Evolutionary conservation across 805 yeast genomes (phyloP), one percentile per base, ranked within the genome.

Genomic region (Candida cerambycidarum): DNA sequence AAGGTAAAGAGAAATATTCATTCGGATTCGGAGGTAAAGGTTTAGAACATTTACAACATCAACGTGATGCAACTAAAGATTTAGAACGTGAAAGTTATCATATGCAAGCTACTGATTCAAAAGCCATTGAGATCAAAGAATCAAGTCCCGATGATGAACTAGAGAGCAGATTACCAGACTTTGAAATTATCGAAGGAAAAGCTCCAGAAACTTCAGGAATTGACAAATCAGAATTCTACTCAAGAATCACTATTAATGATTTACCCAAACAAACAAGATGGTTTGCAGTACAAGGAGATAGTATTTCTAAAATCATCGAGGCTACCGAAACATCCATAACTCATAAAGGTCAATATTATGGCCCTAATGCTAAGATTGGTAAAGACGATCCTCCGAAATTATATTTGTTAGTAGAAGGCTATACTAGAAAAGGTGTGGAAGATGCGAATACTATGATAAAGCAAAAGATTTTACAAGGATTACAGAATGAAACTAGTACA

Each of bases 1-100:
- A 67, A 1, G 96, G 95, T 0, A 80, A 82, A 41, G 78, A 67
- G 25, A 83, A 74, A 56, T 71, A 78, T 44, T 75, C 78, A 18
- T 77, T 80, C 42, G 99, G 99, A 0, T 93, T 89, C 67, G 95
- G 97, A 3, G 99, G 99, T 15, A 87, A 46, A 79, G 80, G 45
- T 60, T 72, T 6, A 64, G 93, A 44, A 76, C 76, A 32, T 70
- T 70, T 37, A 5, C 53, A 50, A 32, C 35, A 50, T 32, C 47
- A 45, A 32, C 32, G 53, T 24, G 53, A 50, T 15, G 38, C 13
- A 8, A 69, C 75, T 35, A 67, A 78, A 46, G 68, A 67, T 42
- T 44, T 73, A 23, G 84, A 83, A 52, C 63, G 78, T 41, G 67
- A 65, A 44, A 68, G 76, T 7, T 76, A 67, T 53, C 38, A 30